These are phyloP conservation scores for Cucumis hystrix DNA, from an alignment of 306 rosid species.

Conservation along the genomic window DNA sequence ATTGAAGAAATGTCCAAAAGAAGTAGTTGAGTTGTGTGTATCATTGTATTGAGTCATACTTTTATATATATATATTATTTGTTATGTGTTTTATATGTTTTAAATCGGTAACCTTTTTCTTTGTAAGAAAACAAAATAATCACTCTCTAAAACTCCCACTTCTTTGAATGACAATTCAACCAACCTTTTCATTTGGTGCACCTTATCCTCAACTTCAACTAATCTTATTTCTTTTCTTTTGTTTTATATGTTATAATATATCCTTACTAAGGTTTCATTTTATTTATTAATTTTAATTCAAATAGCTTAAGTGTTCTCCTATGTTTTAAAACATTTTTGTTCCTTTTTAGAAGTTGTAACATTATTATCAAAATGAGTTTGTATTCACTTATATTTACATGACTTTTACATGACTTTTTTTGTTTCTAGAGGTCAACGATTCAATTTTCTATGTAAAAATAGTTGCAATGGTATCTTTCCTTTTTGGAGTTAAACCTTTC, in stretches of 20 bases:
- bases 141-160: background rate
- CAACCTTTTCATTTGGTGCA: background rate
- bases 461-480: too few relatives aligned
- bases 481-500: too few relatives aligned
- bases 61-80: background rate
- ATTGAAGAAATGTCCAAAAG: background rate
- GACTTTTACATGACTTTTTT: too few relatives aligned
- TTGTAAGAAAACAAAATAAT: background rate
- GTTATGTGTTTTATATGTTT: background rate
- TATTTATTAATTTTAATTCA: background rate
- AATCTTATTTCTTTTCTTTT: background rate
- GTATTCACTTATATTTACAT: too few relatives aligned
- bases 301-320: background rate
- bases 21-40: background rate
- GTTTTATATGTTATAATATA: background rate
- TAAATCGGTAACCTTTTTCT: background rate
- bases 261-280: background rate
- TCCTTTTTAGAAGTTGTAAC: too few relatives aligned
- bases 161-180: slow-evolving; percentile 1
- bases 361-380: too few relatives aligned
- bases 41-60: background rate
- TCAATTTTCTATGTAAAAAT: too few relatives aligned
- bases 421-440: too few relatives aligned
- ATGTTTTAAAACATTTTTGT: too few relatives aligned
- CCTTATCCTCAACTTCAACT: background rate